Conservation (phyloP, 176 grass and related monocot genomes). For the Musa schizocarpa region DNA sequence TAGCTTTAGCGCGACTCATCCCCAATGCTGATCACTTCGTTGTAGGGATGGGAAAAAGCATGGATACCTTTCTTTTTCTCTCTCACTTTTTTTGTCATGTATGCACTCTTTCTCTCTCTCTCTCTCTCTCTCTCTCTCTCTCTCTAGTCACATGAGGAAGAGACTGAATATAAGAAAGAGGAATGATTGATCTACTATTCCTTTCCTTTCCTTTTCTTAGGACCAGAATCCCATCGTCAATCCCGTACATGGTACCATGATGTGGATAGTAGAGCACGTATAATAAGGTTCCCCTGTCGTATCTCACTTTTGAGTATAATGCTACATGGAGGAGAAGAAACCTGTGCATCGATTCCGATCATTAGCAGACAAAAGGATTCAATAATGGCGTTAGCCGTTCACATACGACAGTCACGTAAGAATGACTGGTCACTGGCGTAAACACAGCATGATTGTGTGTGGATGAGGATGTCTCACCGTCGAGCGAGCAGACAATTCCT, state of each 20-base stretch:
- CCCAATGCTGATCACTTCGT: not conserved
- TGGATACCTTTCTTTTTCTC: not conserved
- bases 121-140: not conserved
- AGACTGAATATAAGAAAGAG: not conserved
- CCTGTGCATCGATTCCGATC: not conserved
- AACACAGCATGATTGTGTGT: no score
- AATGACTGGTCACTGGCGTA: no score
- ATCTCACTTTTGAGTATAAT: not conserved
- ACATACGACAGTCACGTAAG: not conserved
- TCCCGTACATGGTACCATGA: no score
- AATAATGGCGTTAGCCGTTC: not conserved
- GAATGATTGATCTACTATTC: not conserved
- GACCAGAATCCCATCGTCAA: no score
- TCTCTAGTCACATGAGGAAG: not conserved
- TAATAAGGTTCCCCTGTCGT: no score
- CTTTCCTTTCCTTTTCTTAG: not conserved
- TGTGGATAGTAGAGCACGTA: no score
- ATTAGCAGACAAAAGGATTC: slow-evolving; percentile 2
- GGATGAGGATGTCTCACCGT: no score
- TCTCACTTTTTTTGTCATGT: not conserved
- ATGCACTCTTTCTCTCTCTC: not conserved
- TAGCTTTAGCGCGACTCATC: not conserved
- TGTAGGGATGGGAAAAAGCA: not conserved
- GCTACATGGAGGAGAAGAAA: not conserved
- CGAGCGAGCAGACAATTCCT: no score